A percentile compares a stretch with the other conserved stretches of the same genome.
phyloP scores from a whole-genome alignment of 768 basidiomycete genomes.

The Mycena alexandri region DNA sequence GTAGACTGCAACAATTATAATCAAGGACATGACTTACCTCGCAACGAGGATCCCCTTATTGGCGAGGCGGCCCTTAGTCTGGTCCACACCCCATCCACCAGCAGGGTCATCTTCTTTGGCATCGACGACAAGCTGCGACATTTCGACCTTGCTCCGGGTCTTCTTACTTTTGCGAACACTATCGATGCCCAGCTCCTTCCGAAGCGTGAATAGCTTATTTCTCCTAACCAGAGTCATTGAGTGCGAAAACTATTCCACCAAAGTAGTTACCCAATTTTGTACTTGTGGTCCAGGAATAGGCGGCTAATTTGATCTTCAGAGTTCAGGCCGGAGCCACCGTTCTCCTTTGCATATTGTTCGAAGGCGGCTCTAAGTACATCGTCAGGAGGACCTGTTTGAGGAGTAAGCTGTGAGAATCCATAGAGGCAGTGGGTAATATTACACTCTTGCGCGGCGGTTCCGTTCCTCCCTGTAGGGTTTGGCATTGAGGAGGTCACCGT shows the following conservation, averaged over 20 bases:
- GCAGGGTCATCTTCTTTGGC: background rate
- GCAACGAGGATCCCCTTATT: background rate
- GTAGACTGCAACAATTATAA: no score
- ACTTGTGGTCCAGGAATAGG: background rate
- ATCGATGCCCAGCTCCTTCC: background rate
- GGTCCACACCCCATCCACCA: slow-evolving; percentile 17
- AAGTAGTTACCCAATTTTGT: background rate
- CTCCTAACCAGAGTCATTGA: background rate
- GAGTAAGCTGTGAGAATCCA: background rate
- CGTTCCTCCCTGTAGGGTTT: background rate
- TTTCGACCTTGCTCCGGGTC: background rate
- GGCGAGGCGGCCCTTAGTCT: slow-evolving; percentile 5
- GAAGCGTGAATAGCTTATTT: slow-evolving; percentile 7
- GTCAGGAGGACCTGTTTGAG: background rate
- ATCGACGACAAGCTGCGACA: slow-evolving; percentile 14
- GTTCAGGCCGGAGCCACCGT: slow-evolving; percentile 4
- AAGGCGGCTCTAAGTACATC: background rate
- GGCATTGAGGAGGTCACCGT: background rate
- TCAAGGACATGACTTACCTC: background rate
- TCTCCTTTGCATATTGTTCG: background rate
- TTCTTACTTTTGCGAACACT: slow-evolving; percentile 5
- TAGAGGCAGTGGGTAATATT: background rate
- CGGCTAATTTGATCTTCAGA: background rate
- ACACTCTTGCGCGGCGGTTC: background rate
- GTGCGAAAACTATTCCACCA: no score